Evolutionary conservation across 1,284 basidiomycete genomes (phyloP), one percentile per base, ranked within the genome.

Genomic region (Sporisorium graminicola): DNA sequence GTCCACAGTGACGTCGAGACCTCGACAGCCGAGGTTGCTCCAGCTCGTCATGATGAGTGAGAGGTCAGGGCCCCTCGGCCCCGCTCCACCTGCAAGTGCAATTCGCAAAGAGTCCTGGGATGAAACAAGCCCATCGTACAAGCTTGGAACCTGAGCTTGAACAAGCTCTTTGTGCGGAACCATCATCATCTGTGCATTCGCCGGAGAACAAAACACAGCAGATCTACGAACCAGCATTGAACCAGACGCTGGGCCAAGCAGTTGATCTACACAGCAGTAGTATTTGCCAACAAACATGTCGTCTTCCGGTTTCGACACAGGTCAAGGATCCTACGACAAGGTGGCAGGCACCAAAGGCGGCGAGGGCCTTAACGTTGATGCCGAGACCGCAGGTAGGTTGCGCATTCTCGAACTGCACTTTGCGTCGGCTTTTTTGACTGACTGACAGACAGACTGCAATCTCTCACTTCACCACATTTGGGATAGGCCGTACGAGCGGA

Each of bases 301-400:
- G 14, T 60, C 58, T 31, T 64, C 64, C 8, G 65, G 58, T 40
- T 56, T 66, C 26, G 58, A 66, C 33, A 67, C 58, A 42, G 65
- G 58, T 26, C 12, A 58, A 5, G 54, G 58, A n/a, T 26, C 53
- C 1, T 61, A 67, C 42, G 65, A 67, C 40, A 60, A 61, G 43
- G n/a, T 57, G 2, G 65, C 58, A 13, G 13, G 55, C 8, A 35
- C 29, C 13, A 50, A 46, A 26, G 64, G 64, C 24, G 58, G 64
- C 13, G 58, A 66, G 29, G 64, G 64, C 6, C 64, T 66, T 12
- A 58, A 56, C 33, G 56, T 66, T 40, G 64, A 66, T 31, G 52
- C 64, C 12, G 35, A 66, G 26, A 66, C 52, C 16, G 64, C 64
- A 66, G 64, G 64, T 60, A 14, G 53, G 52, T 54, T 31, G 2